Evolutionary conservation across 2,329 filamentous ascomycete genomes (phyloP).

Genomic region (Alternaria conjuncta): DNA sequence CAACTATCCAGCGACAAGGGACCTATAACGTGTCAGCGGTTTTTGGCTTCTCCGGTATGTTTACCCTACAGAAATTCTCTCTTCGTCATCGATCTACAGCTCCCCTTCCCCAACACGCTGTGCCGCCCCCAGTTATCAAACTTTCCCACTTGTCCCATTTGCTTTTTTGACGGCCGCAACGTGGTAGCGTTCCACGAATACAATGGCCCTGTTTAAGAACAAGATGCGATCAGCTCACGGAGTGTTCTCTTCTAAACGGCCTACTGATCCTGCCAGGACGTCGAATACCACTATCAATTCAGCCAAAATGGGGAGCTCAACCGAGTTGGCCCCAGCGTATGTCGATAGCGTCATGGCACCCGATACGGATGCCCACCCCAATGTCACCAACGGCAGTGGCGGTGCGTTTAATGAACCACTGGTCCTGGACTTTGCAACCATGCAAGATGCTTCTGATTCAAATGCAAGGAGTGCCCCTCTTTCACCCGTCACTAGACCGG

Average conservation of each 20-base stretch:
- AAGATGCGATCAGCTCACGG: conserved; percentile 42
- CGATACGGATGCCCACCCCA: conserved; percentile 18
- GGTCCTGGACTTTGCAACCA: conserved; percentile 37
- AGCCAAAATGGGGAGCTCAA: conserved; percentile 33
- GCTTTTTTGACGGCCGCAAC: background rate
- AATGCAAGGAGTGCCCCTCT: conserved; percentile 27
- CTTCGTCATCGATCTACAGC: conserved; percentile 26
- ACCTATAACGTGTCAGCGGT: conserved; percentile 12
- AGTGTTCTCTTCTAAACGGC: conserved; percentile 31
- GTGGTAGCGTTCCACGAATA: background rate
- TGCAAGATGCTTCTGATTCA: conserved; percentile 28
- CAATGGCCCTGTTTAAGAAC: conserved; percentile 38
- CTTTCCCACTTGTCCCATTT: background rate
- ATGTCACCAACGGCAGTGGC: conserved; percentile 18
- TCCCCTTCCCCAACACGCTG: conserved; percentile 7
- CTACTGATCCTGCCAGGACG: conserved; percentile 26
- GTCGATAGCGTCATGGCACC: conserved; percentile 40
- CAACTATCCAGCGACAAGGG: conserved; percentile 1
- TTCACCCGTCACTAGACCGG: conserved; percentile 19
- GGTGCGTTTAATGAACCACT: conserved; percentile 39
- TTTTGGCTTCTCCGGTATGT: conserved; percentile 25
- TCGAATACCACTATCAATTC: conserved; percentile 31
- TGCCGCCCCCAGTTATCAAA: conserved; percentile 1
- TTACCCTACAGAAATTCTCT: conserved; percentile 21
- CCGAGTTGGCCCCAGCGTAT: conserved; percentile 26